Percentiles rank a stretch among this genome's conserved stretches.
Conservation (phyloP, 805 yeast species). For the Cyberlindnera xylosilytica region DNA sequence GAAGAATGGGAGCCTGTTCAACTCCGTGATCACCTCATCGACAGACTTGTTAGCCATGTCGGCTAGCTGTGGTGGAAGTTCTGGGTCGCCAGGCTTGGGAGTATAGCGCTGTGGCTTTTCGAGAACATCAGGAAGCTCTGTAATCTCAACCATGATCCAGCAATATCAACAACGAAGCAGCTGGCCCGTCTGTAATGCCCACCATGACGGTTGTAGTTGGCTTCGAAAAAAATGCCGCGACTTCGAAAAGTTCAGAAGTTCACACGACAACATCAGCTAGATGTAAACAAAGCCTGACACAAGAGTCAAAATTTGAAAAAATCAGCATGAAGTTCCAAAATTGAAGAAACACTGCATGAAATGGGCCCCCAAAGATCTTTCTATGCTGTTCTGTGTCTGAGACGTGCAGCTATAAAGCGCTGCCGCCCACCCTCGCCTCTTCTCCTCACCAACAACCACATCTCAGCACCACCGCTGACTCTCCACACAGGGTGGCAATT, state of each 20-base stretch:
- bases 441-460: too few relatives aligned
- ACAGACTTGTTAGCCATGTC: constrained; percentile 58
- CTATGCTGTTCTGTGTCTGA: not conserved
- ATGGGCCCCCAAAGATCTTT: too few relatives aligned
- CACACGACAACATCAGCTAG: too few relatives aligned
- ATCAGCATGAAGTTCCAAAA: not conserved
- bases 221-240: too few relatives aligned
- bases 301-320: not conserved
- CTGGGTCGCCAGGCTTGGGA: constrained; percentile 61
- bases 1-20: constrained; percentile 87
- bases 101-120: constrained; percentile 35
- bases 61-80: constrained; percentile 77
- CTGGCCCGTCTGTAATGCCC: too few relatives aligned
- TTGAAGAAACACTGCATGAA: too few relatives aligned
- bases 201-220: too few relatives aligned
- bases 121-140: constrained; percentile 15
- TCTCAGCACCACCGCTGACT: too few relatives aligned
- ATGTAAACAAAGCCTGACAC: not conserved
- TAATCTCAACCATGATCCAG: constrained; percentile 16
- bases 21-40: constrained; percentile 72
- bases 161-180: too few relatives aligned
- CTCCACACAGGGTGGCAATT: not conserved
- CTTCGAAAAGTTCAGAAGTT: too few relatives aligned
- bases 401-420: too few relatives aligned
- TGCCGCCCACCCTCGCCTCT: too few relatives aligned